Evolutionary conservation across 2,329 filamentous ascomycete species (phyloP).

Genomic region (Fusarium sacchari): DNA sequence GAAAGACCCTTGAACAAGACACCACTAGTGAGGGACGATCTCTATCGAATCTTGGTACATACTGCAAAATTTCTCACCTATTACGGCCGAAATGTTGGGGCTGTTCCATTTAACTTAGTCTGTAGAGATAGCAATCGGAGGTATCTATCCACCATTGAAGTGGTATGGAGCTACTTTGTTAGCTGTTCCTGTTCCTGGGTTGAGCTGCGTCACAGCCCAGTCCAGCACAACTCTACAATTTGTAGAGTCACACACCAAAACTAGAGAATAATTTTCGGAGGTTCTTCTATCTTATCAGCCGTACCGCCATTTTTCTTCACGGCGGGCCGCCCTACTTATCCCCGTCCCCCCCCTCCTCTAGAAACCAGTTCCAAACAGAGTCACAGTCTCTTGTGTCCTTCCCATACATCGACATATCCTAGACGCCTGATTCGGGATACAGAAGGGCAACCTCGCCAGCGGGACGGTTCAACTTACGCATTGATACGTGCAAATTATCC

Average conservation of each 20-base stretch:
- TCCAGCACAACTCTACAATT: not conserved
- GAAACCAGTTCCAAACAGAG: slow-evolving; percentile 38
- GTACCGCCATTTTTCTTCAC: slow-evolving; percentile 42
- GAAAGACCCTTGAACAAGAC: slow-evolving; percentile 5
- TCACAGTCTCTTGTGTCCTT: slow-evolving; percentile 39
- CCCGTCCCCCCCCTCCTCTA: slow-evolving; percentile 25
- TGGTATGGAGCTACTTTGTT: slow-evolving; percentile 17
- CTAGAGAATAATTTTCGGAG: slow-evolving; percentile 41
- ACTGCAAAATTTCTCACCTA: slow-evolving; percentile 31
- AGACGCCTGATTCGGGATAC: slow-evolving; percentile 46
- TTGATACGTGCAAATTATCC: slow-evolving; percentile 48
- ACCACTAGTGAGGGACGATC: slow-evolving; percentile 31
- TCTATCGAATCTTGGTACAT: slow-evolving; percentile 23
- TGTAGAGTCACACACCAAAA: slow-evolving; percentile 36
- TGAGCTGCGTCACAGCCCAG: slow-evolving; percentile 15
- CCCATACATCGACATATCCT: slow-evolving; percentile 33
- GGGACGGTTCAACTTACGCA: slow-evolving; percentile 50
- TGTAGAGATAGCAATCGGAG: slow-evolving; percentile 7
- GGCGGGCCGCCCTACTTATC: slow-evolving; percentile 19
- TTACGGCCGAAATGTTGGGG: slow-evolving; percentile 40
- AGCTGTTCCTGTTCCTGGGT: not conserved
- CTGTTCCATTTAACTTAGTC: not conserved
- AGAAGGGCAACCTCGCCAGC: slow-evolving; percentile 48
- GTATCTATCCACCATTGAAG: slow-evolving; percentile 26
- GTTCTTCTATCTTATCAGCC: slow-evolving; percentile 43